Evolutionary conservation across 306 rosid species (phyloP).

Genomic region (Citrullus mucosospermus): DNA sequence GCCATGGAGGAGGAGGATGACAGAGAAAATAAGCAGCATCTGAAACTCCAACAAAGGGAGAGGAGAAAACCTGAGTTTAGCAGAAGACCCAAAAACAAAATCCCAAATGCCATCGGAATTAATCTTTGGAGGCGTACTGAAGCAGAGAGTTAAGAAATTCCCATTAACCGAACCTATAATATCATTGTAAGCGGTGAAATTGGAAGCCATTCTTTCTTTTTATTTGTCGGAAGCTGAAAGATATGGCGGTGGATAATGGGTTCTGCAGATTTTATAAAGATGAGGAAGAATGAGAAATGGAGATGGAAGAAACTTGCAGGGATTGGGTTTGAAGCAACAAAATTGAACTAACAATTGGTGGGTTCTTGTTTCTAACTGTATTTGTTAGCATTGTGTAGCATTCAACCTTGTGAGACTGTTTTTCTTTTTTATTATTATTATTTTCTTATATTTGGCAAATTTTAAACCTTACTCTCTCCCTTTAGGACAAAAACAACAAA

Average conservation of each 20-base stretch:
- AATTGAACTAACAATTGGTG: neutral
- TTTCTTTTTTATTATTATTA: neutral
- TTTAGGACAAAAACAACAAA: neutral
- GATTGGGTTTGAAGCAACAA: neutral
- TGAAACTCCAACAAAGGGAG: constrained; percentile 24
- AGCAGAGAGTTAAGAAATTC: neutral
- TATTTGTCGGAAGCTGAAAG: neutral
- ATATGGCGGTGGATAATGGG: neutral
- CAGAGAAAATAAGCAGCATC: constrained; percentile 10
- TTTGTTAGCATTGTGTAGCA: neutral
- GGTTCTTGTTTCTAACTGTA: neutral
- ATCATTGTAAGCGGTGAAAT: neutral
- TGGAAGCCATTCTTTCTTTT: neutral
- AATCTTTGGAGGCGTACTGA: neutral
- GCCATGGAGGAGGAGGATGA: constrained; percentile 11
- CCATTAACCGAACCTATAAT: neutral
- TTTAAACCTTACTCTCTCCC: neutral
- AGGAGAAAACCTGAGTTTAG: neutral
- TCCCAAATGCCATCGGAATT: constrained; percentile 6
- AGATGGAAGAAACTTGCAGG: neutral
- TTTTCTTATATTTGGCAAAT: neutral
- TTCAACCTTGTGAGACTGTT: neutral
- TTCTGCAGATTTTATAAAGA: neutral
- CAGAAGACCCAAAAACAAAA: neutral
- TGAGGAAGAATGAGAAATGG: neutral